These are phyloP conservation scores for Fusarium graminum DNA, from an alignment of 2,329 filamentous ascomycete genomes.

Conservation along the genomic window DNA sequence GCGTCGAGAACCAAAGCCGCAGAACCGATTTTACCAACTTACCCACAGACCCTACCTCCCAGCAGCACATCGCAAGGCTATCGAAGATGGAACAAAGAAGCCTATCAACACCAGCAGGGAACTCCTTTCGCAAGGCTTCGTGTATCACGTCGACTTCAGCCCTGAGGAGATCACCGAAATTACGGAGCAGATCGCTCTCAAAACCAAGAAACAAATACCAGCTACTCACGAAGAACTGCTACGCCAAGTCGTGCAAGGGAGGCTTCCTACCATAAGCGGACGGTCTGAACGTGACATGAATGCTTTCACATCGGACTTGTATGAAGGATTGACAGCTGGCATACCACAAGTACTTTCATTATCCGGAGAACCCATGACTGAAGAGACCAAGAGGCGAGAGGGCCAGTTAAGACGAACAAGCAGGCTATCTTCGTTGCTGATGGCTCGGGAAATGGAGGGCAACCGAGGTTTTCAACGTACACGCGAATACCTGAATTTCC, in stretches of 20 bases:
- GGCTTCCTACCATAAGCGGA: slow-evolving; percentile 2
- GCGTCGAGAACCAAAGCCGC: slow-evolving; percentile 26
- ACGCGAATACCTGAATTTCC: slow-evolving; percentile 60
- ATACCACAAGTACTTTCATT: slow-evolving; percentile 48
- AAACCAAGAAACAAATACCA: slow-evolving; percentile 27
- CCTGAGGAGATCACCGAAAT: slow-evolving; percentile 54
- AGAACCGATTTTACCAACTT: slow-evolving; percentile 35
- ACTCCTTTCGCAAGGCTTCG: slow-evolving; percentile 20
- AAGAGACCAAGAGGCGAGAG: slow-evolving; percentile 25
- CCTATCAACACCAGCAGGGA: slow-evolving; percentile 12
- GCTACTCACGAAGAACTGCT: slow-evolving; percentile 41
- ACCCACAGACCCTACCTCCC: slow-evolving; percentile 47
- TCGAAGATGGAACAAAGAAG: slow-evolving; percentile 44
- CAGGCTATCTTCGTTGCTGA: slow-evolving; percentile 58
- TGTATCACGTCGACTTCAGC: slow-evolving; percentile 63
- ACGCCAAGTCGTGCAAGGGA: slow-evolving; percentile 8
- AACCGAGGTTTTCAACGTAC: slow-evolving; percentile 58
- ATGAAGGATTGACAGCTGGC: slow-evolving; percentile 36
- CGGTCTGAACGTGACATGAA: slow-evolving; percentile 24
- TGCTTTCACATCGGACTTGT: slow-evolving; percentile 46
- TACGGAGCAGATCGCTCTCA: slow-evolving; percentile 36
- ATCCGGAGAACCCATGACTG: slow-evolving; percentile 20
- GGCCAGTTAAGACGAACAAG: slow-evolving; percentile 31
- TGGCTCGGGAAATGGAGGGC: slow-evolving; percentile 64
- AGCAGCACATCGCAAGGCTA: slow-evolving; percentile 47